Percentiles rank a stretch among this genome's conserved stretches.
Conservation (phyloP, 2,329 filamentous ascomycete genomes). For the Apiospora malaysiana region DNA sequence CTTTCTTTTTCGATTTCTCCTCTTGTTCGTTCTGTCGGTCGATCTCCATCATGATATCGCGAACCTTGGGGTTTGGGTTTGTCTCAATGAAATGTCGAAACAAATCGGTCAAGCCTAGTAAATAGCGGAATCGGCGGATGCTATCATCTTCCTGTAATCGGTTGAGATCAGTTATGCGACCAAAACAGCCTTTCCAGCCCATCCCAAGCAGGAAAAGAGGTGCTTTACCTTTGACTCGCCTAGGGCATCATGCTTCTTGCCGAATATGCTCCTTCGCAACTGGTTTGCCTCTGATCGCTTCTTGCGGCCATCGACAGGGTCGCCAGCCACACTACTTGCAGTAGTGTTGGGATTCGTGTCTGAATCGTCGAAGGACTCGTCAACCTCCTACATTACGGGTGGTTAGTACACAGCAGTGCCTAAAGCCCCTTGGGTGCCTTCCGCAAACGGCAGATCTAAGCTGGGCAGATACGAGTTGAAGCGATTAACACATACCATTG, state of each 20-base stretch:
- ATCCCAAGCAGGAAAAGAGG: neutral
- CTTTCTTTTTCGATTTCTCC: constrained; percentile 73
- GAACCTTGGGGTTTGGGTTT: constrained; percentile 93
- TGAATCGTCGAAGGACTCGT: constrained; percentile 71
- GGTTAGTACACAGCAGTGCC: neutral
- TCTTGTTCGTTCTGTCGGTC: constrained; percentile 88
- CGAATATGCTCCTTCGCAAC: constrained; percentile 88
- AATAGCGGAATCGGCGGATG: constrained; percentile 90
- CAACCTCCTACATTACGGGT: constrained; percentile 53
- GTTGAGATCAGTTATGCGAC: constrained; percentile 20
- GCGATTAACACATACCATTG: constrained; percentile 51
- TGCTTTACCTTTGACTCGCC: constrained; percentile 86
- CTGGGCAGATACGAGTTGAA: neutral
- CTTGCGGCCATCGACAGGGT: constrained; percentile 80
- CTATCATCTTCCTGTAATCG: constrained; percentile 83
- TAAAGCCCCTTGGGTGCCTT: neutral
- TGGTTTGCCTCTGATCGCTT: constrained; percentile 86
- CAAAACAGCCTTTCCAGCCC: neutral
- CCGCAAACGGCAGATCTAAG: neutral
- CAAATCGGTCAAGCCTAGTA: constrained; percentile 91
- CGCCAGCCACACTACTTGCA: constrained; percentile 86
- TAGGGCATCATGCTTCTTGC: constrained; percentile 90
- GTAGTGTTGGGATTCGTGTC: constrained; percentile 72
- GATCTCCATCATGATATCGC: constrained; percentile 92
- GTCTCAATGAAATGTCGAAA: constrained; percentile 99